A percentile compares a stretch with the other conserved stretches of the same genome.
These are phyloP conservation scores for Clonostachys rhizophaga DNA, from an alignment of 2,329 filamentous ascomycete species.

Conservation along the genomic window DNA sequence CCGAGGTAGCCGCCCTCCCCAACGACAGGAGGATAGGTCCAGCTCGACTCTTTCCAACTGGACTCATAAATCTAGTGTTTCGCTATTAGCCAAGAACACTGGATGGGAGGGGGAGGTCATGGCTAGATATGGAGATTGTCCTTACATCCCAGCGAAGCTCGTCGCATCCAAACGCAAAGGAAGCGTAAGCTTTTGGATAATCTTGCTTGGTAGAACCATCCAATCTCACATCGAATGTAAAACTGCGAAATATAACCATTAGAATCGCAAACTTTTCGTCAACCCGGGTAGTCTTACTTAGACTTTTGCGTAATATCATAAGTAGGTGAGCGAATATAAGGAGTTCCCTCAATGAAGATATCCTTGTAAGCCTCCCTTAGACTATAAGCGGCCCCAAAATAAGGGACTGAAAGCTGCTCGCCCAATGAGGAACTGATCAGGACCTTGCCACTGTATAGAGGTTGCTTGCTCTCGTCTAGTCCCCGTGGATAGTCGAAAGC, in stretches of 20 bases:
- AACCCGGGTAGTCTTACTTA: not conserved
- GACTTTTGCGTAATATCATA: not conserved
- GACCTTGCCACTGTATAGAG: constrained; percentile 27
- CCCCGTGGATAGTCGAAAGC: constrained; percentile 17
- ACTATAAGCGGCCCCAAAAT: constrained; percentile 11
- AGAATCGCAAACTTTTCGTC: not conserved
- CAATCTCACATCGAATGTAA: constrained; percentile 7
- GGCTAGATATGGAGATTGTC: too few relatives aligned
- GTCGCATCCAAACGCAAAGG: constrained; percentile 11
- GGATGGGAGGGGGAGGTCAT: too few relatives aligned
- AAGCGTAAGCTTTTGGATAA: constrained; percentile 10
- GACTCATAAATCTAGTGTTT: constrained; percentile 14
- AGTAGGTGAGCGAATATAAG: constrained; percentile 2
- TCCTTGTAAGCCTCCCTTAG: constrained; percentile 9
- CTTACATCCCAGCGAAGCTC: constrained; percentile 10
- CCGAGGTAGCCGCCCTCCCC: constrained; percentile 11
- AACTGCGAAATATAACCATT: not conserved
- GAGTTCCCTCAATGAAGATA: constrained; percentile 7
- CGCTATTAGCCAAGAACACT: too few relatives aligned
- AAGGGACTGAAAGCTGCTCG: constrained; percentile 22
- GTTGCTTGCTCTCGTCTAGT: constrained; percentile 16
- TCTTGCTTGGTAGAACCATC: constrained; percentile 2
- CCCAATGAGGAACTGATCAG: constrained; percentile 17
- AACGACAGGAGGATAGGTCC: constrained; percentile 23
- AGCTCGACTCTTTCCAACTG: constrained; percentile 18